Evolutionary conservation across 1,139 yeast species (phyloP).

Genomic region (Yamadazyma blattariae): DNA sequence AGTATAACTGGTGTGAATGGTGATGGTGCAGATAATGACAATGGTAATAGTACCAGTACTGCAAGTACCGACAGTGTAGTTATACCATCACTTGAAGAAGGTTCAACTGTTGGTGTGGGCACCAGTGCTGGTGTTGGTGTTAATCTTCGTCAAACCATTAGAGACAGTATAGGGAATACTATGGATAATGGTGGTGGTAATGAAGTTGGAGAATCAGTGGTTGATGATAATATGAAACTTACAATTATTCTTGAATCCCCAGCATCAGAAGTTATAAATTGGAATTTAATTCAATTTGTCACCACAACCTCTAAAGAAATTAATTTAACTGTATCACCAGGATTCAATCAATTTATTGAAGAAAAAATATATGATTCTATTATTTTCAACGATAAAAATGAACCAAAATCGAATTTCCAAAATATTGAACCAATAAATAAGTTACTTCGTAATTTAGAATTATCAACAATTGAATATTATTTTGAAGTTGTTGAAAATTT

Average conservation of each 20-base stretch:
- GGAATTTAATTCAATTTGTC: slow-evolving; percentile 23
- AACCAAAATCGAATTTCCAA: slow-evolving; percentile 1
- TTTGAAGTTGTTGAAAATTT: slow-evolving; percentile 9
- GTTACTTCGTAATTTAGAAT: slow-evolving; percentile 3
- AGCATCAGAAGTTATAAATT: slow-evolving; percentile 25
- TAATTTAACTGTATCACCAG: slow-evolving; percentile 18
- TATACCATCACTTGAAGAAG: background rate
- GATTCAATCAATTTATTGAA: slow-evolving; percentile 23
- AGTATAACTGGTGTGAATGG: background rate
- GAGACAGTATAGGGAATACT: no score
- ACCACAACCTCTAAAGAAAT: slow-evolving; percentile 6
- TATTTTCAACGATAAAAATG: slow-evolving; percentile 6
- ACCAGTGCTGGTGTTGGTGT: no score
- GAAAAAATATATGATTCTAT: slow-evolving; percentile 21
- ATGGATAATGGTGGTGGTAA: no score
- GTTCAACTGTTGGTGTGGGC: no score
- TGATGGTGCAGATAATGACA: no score
- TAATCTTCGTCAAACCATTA: no score
- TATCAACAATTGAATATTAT: slow-evolving; percentile 1
- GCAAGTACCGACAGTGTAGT: background rate
- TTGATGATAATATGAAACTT: slow-evolving; percentile 8
- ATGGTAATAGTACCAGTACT: background rate
- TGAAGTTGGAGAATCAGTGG: background rate
- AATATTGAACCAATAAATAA: slow-evolving; percentile 4
- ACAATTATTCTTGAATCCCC: slow-evolving; percentile 25